These are phyloP conservation scores for Dothistroma septosporum DNA, from an alignment of 2,329 filamentous ascomycete species.

Conservation along the genomic window DNA sequence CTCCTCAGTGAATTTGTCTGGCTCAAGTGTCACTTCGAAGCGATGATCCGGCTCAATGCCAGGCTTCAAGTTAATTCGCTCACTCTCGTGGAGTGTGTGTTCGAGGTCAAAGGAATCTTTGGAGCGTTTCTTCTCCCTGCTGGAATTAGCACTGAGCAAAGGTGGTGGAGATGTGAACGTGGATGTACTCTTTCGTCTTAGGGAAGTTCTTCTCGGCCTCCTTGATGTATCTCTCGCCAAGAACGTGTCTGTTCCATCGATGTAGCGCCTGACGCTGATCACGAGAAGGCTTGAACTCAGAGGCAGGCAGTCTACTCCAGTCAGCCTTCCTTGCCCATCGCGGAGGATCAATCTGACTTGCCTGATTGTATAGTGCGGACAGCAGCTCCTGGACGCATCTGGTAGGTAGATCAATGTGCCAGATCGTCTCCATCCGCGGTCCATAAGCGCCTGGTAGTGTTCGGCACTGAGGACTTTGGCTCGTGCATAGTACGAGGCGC, in stretches of 20 bases:
- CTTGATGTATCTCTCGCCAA: constrained; percentile 64
- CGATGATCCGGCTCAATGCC: constrained; percentile 56
- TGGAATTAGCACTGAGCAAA: background rate
- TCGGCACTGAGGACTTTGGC: constrained; percentile 58
- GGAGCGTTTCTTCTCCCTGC: constrained; percentile 55
- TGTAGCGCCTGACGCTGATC: constrained; percentile 74
- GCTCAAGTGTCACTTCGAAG: constrained; percentile 66
- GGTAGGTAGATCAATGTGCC: constrained; percentile 69
- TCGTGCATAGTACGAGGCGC: constrained; percentile 67
- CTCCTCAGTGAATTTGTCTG: constrained; percentile 67
- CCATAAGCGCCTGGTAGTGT: constrained; percentile 68
- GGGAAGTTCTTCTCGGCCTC: constrained; percentile 62
- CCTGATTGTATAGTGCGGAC: constrained; percentile 81
- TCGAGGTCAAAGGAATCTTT: constrained; percentile 65
- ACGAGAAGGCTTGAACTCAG: constrained; percentile 60
- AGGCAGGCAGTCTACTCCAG: constrained; percentile 55
- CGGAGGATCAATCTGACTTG: constrained; percentile 21
- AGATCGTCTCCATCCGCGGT: constrained; percentile 70
- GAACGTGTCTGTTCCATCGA: constrained; percentile 67
- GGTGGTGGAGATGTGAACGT: background rate
- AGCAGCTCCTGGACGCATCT: constrained; percentile 75
- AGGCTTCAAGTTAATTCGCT: constrained; percentile 51
- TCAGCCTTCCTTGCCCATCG: constrained; percentile 4
- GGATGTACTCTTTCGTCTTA: constrained; percentile 58
- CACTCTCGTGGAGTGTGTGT: constrained; percentile 66